Percentiles rank a stretch among this genome's conserved stretches.
Evolutionary conservation across 805 yeast genomes (phyloP).

Genomic region (Monosporozyma unispora): DNA sequence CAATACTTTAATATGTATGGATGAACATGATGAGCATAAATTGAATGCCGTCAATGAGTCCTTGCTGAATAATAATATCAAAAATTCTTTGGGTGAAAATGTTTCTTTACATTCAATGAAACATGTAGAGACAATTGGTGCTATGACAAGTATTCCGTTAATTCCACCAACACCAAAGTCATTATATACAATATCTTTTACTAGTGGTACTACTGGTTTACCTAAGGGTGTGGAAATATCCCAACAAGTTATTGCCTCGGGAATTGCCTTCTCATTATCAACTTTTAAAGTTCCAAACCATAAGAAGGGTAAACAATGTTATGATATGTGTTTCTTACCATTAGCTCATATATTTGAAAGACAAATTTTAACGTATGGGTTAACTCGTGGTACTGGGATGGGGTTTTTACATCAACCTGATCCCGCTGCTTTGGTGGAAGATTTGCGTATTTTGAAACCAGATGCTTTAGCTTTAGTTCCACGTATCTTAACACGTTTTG

Average conservation of each 20-base stretch:
- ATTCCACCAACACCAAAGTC: constrained; percentile 45
- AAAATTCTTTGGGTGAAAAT: constrained; percentile 25
- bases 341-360: constrained; percentile 54
- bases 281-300: constrained; percentile 25
- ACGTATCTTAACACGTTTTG: constrained; percentile 52
- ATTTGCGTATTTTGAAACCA: constrained; percentile 47
- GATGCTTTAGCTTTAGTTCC: constrained; percentile 51
- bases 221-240: constrained; percentile 63
- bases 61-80: constrained; percentile 15
- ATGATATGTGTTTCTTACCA: constrained; percentile 41
- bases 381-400: constrained; percentile 40
- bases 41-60: constrained; percentile 28
- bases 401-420: constrained; percentile 49
- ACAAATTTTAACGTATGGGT: constrained; percentile 34
- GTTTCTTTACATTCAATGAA: constrained; percentile 36
- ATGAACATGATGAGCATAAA: constrained; percentile 34
- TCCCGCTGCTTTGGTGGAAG: constrained; percentile 48
- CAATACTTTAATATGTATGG: constrained; percentile 50
- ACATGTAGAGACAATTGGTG: constrained; percentile 36
- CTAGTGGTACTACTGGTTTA: constrained; percentile 68
- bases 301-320: constrained; percentile 20
- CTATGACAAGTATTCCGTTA: constrained; percentile 34
- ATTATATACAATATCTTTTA: constrained; percentile 55
- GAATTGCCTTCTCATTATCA: constrained; percentile 36
- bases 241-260: constrained; percentile 44